Evolutionary conservation across 371 early-diverging fungal genomes (phyloP), one percentile per base, ranked within the genome.

Genomic region (Apophysomyces ossiformis): DNA sequence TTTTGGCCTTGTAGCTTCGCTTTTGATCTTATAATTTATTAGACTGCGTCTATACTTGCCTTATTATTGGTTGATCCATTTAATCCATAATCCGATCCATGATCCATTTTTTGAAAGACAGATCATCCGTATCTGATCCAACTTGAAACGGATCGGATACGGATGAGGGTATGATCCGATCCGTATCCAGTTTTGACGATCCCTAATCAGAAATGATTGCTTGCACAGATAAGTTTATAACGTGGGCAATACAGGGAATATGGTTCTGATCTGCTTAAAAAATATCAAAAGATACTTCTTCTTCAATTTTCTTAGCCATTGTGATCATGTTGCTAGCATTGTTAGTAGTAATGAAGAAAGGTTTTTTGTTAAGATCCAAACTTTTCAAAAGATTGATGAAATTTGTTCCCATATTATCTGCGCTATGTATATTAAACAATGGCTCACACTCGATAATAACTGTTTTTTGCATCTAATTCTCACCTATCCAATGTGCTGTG

Each of bases 191-290:
- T n/a, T n/a, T n/a, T n/a, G n/a, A n/a, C n/a, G n/a, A n/a, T n/a
- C n/a, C n/a, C n/a, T n/a, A n/a, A 26, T 57, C 60, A 37, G 59
- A 54, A 8, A 73, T 47, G 5, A 67, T 65, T n/a, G 41, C 68
- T 46, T 73, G 73, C 6, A 73, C 70, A 0, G 73, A 63, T n/a
- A 73, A 54, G 54, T 73, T 73, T 7, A 73, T 60, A 46, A 73
- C 63, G 37, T 73, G 70, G n/a, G 67, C 68, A 57, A 69, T 43
- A 37, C 69, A 73, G 32, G 65, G 70, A n/a, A 67, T 54, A 63
- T 69, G 69, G 37, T 62, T 57, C 26, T 41, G 4, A 21, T 63
- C 58, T 5, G 26, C 54, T n/a, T n/a, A n/a, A n/a, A n/a, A n/a
- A n/a, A n/a, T n/a, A n/a, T n/a, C n/a, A n/a, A n/a, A n/a, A n/a